Evolutionary conservation across 2,329 filamentous ascomycete genomes (phyloP).

Genomic region (Trichoderma endophyticum): DNA sequence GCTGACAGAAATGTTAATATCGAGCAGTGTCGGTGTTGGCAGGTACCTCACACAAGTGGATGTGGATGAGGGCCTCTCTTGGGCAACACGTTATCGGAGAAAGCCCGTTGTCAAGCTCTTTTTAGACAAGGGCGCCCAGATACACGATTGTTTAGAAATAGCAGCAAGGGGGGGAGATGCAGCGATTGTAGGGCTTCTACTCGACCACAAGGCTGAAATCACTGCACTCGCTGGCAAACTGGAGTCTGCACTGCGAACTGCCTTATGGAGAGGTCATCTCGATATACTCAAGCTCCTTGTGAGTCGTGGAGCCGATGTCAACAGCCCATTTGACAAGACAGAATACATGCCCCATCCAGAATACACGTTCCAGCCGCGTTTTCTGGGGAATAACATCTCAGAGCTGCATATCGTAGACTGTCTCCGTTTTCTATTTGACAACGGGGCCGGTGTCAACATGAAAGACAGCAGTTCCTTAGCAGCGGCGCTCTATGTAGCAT

Average conservation of each 20-base stretch:
- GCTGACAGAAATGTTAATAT: not conserved
- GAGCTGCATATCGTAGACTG: not conserved
- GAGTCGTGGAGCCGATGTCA: not conserved
- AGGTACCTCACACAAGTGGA: not conserved
- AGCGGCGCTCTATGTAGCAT: not conserved
- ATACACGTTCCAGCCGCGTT: too few relatives aligned
- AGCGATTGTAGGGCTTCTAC: not conserved
- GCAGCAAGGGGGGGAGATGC: not conserved
- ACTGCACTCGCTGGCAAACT: not conserved
- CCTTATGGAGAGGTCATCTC: not conserved
- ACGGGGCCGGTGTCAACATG: not conserved
- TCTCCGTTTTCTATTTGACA: not conserved
- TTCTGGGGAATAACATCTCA: not conserved
- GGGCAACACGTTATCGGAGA: not conserved
- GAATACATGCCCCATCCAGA: not conserved
- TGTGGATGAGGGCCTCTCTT: not conserved
- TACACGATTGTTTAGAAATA: not conserved
- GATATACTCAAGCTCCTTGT: not conserved
- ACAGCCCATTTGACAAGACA: not conserved
- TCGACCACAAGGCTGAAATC: not conserved
- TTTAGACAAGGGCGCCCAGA: constrained; percentile 3
- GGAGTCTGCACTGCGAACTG: not conserved
- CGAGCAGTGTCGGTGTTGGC: not conserved
- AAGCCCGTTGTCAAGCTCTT: not conserved
- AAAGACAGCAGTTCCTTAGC: not conserved